Evolutionary conservation across 2,329 filamentous ascomycete genomes (phyloP), one percentile per base, ranked within the genome.

Genomic region (Ceratocystiopsis minuta): DNA sequence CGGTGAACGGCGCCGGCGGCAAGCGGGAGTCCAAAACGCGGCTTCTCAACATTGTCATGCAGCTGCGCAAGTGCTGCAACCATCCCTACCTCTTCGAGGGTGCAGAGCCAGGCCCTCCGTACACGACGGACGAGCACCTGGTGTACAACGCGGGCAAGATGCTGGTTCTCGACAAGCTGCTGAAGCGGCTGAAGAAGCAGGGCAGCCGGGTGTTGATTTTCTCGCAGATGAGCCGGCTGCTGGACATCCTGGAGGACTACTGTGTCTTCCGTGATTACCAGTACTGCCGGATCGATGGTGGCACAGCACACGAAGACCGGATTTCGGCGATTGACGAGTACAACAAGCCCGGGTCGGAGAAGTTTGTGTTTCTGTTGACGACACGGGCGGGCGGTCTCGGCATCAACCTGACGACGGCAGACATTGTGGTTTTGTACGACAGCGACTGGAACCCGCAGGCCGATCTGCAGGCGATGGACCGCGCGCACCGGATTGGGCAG

Each of bases 21-120:
- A 98, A 95, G 63, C 81, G 87, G 46, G 90, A 98, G 62, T 96
- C 88, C 31, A 98, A 98, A 65, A 98, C 90, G 1, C 78, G 90
- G 49, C 72, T 98, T 17, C 70, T 98, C 49, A 98, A 98, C 62
- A 98, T 98, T 55, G 90, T 98, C 52, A 98, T 98, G 90, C 90
- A 98, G 61, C 72, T 98, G 49, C 80, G 90, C 53, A 98, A 98
- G 62, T 98, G 90, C 63, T 98, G 90, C 60, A 98, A 98, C 53
- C 90, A 98, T 55, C 90, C 90, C 0, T 98, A 98, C 53, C 74
- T 98, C 1, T 98, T 98, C 51, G 90, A 98, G 57, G 90, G 90
- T 42, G 90, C 90, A 11, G 90, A 98, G 57, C 90, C 90, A 36
- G 90, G 90, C 24, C 92, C 90, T 13, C 90, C 92, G 2, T 98